A percentile compares a stretch with the other conserved stretches of the same genome.
Conservation (phyloP, 2,329 filamentous ascomycete species). For the Aureobasidium pullulans region DNA sequence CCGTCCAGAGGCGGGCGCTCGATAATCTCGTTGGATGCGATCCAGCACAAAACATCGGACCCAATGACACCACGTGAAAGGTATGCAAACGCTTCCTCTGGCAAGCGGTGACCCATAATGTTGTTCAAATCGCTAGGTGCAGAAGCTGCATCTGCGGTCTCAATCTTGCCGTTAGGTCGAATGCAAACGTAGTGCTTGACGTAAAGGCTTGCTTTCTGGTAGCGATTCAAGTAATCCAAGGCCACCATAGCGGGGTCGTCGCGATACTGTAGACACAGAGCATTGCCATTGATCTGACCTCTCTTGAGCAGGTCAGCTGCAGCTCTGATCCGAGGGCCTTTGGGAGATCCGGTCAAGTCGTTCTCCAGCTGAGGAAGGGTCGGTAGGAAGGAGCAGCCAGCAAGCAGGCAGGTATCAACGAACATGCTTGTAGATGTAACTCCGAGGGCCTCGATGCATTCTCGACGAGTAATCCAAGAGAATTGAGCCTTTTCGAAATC, state of each 20-base stretch:
- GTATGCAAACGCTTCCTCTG: slow-evolving; percentile 86
- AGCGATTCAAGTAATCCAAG: slow-evolving; percentile 74
- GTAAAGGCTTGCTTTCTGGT: slow-evolving; percentile 74
- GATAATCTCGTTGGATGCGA: slow-evolving; percentile 70
- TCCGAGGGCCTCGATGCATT: slow-evolving; percentile 61
- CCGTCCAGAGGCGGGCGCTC: slow-evolving; percentile 82
- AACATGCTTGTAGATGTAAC: slow-evolving; percentile 64
- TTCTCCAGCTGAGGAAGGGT: slow-evolving; percentile 69
- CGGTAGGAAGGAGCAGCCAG: slow-evolving; percentile 72
- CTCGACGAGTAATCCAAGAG: slow-evolving; percentile 56
- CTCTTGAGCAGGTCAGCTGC: slow-evolving; percentile 69
- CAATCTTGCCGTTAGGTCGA: slow-evolving; percentile 66
- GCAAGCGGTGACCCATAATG: slow-evolving; percentile 82
- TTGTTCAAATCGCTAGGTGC: slow-evolving; percentile 79
- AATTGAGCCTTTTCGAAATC: slow-evolving; percentile 65
- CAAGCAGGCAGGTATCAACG: slow-evolving; percentile 73
- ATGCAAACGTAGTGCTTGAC: slow-evolving; percentile 85
- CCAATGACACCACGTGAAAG: slow-evolving; percentile 76
- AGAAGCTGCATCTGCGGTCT: slow-evolving; percentile 63
- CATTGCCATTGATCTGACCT: slow-evolving; percentile 59
- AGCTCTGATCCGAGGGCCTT: slow-evolving; percentile 55
- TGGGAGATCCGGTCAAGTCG: slow-evolving; percentile 16
- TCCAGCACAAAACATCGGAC: slow-evolving; percentile 70
- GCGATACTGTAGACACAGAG: slow-evolving; percentile 63
- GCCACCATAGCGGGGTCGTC: slow-evolving; percentile 68